Evolutionary conservation across 768 basidiomycete genomes (phyloP), one percentile per base, ranked within the genome.

Genomic region (Podaxis sp.): DNA sequence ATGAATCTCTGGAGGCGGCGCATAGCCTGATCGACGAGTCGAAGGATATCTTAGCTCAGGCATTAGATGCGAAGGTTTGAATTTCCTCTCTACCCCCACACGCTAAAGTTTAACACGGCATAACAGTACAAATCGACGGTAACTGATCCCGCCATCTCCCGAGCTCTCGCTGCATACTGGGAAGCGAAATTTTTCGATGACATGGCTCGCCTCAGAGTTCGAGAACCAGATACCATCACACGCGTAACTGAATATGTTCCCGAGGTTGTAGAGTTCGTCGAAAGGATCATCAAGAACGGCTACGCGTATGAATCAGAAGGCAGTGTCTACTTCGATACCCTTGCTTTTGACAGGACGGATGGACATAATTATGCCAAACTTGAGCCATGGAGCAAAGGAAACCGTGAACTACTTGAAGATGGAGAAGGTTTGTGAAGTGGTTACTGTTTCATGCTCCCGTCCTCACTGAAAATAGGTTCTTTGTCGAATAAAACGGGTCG

Each of bases 181-280:
- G 97, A 98, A 73, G 77, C 76, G 35, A 82, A 86, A 57, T 99
- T 95, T 77, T 94, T 96, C 77, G 77, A 85, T 32, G 95, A 98
- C 68, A 99, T 99, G 97, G 75, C 78, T 14, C 85, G 88, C n/a
- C 82, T 99, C 16, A 84, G 83, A 63, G 90, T 98, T 42, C 86
- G 89, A 61, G 85, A 89, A 21, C 95, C 97, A 16, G 93, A 96
- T 71, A 92, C 86, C 3, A 74, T 98, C 57, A 98, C 97, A 0
- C 88, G 96, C 44, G 97, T 98, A 4, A 95, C 95, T 1, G 97
- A 98, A 74, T 99, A 94, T 73, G 89, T 99, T 6, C 93, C 95
- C 3, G 95, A 98, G 74, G 92, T 98, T 64, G 92, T 95, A 53
- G 73, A 82, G 3, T 99, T 95, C 71, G 90, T 98, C 40, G 83